Conservation (phyloP, 163 green algal species). For the Scenedesmus sp. region DNA sequence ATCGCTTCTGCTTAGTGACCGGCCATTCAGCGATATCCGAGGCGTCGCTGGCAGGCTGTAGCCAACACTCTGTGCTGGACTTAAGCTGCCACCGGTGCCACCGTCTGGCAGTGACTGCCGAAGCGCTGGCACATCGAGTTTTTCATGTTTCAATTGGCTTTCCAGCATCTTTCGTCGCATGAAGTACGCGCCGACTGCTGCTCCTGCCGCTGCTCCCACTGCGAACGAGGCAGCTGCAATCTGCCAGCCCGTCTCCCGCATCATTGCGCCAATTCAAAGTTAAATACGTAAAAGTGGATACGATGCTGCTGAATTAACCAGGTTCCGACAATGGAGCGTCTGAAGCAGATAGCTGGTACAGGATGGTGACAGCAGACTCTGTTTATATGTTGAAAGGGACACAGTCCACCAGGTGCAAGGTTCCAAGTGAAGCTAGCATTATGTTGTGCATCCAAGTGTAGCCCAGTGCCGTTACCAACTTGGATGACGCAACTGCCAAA, state of each 20-base stretch:
- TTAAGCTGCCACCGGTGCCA: not conserved
- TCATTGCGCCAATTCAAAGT: not conserved
- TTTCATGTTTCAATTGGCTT: not conserved
- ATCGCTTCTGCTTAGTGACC: not conserved
- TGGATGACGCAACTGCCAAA: not conserved
- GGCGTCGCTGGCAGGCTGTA: conserved; percentile 11
- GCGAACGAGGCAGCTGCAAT: not conserved
- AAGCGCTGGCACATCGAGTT: not conserved
- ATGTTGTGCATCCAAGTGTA: not conserved
- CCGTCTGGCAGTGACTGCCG: not conserved
- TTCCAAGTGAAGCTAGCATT: too few relatives aligned
- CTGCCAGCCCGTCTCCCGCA: not conserved
- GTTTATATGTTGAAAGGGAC: not conserved
- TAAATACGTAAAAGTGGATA: too few relatives aligned
- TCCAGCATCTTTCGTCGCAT: conserved; percentile 17
- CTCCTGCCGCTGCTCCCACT: conserved; percentile 21
- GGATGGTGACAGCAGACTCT: not conserved
- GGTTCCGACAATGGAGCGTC: not conserved
- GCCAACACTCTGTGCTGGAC: conserved; percentile 16
- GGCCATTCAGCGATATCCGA: not conserved
- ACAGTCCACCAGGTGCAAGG: too few relatives aligned
- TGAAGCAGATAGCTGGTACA: not conserved
- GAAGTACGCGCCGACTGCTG: conserved; percentile 23
- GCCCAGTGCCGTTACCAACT: not conserved
- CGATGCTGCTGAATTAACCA: not conserved